Percentiles rank a stretch among this genome's conserved stretches.
Conservation (phyloP, 768 basidiomycete genomes). For the Tricholoma flavovirens region DNA sequence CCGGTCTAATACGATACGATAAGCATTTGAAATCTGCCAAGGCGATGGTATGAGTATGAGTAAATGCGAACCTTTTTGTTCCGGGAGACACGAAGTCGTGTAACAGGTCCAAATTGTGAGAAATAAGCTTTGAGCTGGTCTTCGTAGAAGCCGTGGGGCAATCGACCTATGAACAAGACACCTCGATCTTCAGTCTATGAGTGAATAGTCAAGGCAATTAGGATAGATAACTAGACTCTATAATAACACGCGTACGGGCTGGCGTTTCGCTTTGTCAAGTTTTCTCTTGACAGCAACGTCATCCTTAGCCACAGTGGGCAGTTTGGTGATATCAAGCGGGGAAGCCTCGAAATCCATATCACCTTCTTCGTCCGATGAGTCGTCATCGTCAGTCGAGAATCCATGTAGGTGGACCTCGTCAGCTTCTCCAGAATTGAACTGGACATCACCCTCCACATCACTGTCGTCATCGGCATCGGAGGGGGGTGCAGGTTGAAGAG, state of each 20-base stretch:
- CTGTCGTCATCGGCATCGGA: slow-evolving; percentile 16
- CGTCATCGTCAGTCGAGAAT: slow-evolving; percentile 72
- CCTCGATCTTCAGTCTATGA: slow-evolving; percentile 59
- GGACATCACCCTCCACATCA: slow-evolving; percentile 11
- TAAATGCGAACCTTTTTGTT: slow-evolving; percentile 74
- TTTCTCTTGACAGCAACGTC: slow-evolving; percentile 70
- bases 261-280: slow-evolving; percentile 53
- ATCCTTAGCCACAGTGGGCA: slow-evolving; percentile 87
- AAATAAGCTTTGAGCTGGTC: slow-evolving; percentile 91
- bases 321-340: slow-evolving; percentile 58
- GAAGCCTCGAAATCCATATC: slow-evolving; percentile 46
- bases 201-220: not conserved
- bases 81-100: slow-evolving; percentile 82
- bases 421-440: slow-evolving; percentile 23
- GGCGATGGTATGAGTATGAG: not conserved
- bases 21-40: not conserved
- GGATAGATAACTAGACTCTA: slow-evolving; percentile 2
- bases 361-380: slow-evolving; percentile 70
- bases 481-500: slow-evolving; percentile 13
- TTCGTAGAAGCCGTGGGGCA: slow-evolving; percentile 98
- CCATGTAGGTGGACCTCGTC: slow-evolving; percentile 53
- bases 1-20: slow-evolving; percentile 61
- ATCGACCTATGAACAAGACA: slow-evolving; percentile 81
- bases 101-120: slow-evolving; percentile 88
- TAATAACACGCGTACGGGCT: slow-evolving; percentile 48